Evolutionary conservation across 352 stramenopile species (phyloP).

Genomic region (Phytophthora macrochlamydospora): DNA sequence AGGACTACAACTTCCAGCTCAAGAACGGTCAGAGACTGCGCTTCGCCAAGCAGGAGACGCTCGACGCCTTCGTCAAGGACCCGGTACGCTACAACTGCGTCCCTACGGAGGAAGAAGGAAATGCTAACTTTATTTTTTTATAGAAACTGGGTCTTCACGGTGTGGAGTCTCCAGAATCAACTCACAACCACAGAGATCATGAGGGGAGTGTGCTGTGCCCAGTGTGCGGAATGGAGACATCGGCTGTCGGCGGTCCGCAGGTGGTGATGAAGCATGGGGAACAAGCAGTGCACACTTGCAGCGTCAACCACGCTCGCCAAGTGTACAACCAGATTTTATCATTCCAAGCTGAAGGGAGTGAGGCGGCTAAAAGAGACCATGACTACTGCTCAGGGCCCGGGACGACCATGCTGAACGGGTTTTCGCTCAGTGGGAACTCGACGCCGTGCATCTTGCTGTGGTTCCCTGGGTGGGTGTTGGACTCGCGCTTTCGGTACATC

Average conservation of each 20-base stretch:
- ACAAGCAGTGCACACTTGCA: conserved; percentile 73
- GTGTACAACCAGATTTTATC: conserved; percentile 57
- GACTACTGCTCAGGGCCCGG: conserved; percentile 63
- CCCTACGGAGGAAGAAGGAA: not conserved
- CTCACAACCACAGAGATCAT: conserved; percentile 5
- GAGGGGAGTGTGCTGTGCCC: conserved; percentile 50
- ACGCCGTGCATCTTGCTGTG: conserved; percentile 70
- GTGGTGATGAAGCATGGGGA: conserved; percentile 63
- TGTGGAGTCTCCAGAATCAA: conserved; percentile 32
- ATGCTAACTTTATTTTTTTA: not conserved
- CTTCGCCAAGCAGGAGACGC: conserved; percentile 60
- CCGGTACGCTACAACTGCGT: conserved; percentile 31
- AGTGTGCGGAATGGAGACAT: conserved; percentile 76
- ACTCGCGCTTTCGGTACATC: conserved; percentile 56
- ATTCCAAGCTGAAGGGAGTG: conserved; percentile 32
- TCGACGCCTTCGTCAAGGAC: conserved; percentile 57
- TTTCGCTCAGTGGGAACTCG: conserved; percentile 46
- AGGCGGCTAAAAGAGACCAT: conserved; percentile 11
- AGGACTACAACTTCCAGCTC: conserved; percentile 57
- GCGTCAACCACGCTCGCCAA: conserved; percentile 69
- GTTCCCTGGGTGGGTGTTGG: conserved; percentile 77
- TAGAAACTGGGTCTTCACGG: conserved; percentile 50
- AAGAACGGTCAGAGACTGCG: conserved; percentile 69
- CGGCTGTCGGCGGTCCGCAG: conserved; percentile 42
- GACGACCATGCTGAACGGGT: conserved; percentile 81